Percentiles rank a stretch among this genome's conserved stretches.
Evolutionary conservation across 768 basidiomycete genomes (phyloP).

Genomic region (Phylloporus arenicola): DNA sequence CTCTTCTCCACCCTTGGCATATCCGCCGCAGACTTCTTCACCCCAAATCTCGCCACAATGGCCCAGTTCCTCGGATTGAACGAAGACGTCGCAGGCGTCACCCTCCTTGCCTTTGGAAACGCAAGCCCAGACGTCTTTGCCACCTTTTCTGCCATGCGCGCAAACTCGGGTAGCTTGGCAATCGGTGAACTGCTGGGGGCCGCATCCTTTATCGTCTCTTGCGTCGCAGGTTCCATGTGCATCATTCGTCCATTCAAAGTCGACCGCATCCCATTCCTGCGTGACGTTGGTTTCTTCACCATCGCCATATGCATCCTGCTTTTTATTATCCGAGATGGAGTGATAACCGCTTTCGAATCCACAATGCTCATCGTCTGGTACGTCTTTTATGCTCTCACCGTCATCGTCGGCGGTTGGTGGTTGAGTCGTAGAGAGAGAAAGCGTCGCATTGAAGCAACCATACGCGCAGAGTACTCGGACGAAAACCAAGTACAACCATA

Average conservation of each 20-base stretch:
- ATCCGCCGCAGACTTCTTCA: slow-evolving; percentile 95
- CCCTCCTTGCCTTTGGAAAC: slow-evolving; percentile 95
- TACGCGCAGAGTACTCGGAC: slow-evolving; percentile 53
- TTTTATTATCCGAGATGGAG: slow-evolving; percentile 69
- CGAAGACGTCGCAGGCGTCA: slow-evolving; percentile 94
- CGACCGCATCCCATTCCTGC: slow-evolving; percentile 70
- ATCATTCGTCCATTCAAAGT: slow-evolving; percentile 94
- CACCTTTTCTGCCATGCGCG: slow-evolving; percentile 89
- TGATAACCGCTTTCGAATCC: slow-evolving; percentile 68
- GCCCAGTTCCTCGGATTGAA: slow-evolving; percentile 80
- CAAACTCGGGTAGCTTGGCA: slow-evolving; percentile 81
- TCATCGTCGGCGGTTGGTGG: slow-evolving; percentile 78
- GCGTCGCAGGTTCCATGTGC: slow-evolving; percentile 97
- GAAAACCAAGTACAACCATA: slow-evolving; percentile 49
- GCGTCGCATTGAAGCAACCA: slow-evolving; percentile 43
- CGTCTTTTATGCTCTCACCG: slow-evolving; percentile 66
- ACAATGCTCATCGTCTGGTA: slow-evolving; percentile 68
- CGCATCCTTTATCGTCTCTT: slow-evolving; percentile 91
- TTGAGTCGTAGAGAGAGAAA: slow-evolving; percentile 47
- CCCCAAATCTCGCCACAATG: slow-evolving; percentile 90
- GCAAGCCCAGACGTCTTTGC: slow-evolving; percentile 96
- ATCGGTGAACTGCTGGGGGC: slow-evolving; percentile 95
- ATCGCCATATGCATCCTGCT: slow-evolving; percentile 73
- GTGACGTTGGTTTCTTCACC: slow-evolving; percentile 96
- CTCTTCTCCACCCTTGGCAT: slow-evolving; percentile 96